Evolutionary conservation across 495 filamentous ascomycete species (phyloP).

Genomic region (Trichoderma virens): DNA sequence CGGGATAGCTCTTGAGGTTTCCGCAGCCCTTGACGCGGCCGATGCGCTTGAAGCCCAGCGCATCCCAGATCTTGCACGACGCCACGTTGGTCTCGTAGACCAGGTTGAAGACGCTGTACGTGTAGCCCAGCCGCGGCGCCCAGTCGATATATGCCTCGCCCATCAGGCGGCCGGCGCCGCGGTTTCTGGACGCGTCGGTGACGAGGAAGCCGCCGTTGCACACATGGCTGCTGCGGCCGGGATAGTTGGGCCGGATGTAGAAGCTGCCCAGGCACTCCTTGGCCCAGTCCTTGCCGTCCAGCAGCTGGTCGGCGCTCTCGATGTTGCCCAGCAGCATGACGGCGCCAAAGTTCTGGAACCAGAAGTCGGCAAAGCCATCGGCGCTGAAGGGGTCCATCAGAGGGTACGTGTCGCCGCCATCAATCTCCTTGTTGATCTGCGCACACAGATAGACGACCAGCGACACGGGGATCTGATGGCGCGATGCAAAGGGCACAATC

Average conservation of each 20-base stretch:
- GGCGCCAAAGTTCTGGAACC: slow-evolving; percentile 92
- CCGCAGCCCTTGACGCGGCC: slow-evolving; percentile 85
- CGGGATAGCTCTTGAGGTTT: slow-evolving; percentile 71
- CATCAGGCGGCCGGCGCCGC: slow-evolving; percentile 86
- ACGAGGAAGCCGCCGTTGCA: slow-evolving; percentile 96
- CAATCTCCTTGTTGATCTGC: slow-evolving; percentile 89
- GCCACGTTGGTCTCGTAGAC: slow-evolving; percentile 97
- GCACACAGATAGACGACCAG: slow-evolving; percentile 74
- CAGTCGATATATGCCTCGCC: slow-evolving; percentile 91
- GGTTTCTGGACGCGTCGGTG: slow-evolving; percentile 80
- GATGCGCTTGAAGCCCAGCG: slow-evolving; percentile 95
- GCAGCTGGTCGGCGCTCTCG: slow-evolving; percentile 46
- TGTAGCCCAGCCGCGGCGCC: slow-evolving; percentile 90
- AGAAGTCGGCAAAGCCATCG: slow-evolving; percentile 75
- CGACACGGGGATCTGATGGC: slow-evolving; percentile 62
- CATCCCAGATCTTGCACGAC: slow-evolving; percentile 93
- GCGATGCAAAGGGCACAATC: slow-evolving; percentile 75
- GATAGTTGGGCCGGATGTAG: slow-evolving; percentile 97
- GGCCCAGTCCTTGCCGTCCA: slow-evolving; percentile 72
- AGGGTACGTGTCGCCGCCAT: slow-evolving; percentile 93
- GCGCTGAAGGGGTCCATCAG: slow-evolving; percentile 74
- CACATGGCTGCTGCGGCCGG: slow-evolving; percentile 88
- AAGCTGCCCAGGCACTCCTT: slow-evolving; percentile 86
- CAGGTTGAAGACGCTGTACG: slow-evolving; percentile 94
- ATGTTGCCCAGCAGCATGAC: slow-evolving; percentile 88